Percentiles rank a stretch among this genome's conserved stretches.
Conservation (phyloP, 495 filamentous ascomycete genomes). For the Cairneyella variabilis region DNA sequence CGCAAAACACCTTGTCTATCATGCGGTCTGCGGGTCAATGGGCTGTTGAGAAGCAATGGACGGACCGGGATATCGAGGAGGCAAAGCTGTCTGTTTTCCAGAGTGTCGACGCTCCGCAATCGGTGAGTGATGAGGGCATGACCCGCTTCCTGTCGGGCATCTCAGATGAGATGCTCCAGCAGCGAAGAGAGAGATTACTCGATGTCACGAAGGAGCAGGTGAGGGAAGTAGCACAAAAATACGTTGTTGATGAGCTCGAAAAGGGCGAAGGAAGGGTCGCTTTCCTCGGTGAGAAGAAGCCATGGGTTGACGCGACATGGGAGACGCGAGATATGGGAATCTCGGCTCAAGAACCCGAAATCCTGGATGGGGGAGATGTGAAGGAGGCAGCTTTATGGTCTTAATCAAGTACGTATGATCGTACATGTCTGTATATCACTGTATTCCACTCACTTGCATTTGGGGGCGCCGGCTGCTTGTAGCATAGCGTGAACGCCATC, state of each 20-base stretch:
- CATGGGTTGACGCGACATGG: slow-evolving; percentile 61
- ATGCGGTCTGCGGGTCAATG: slow-evolving; percentile 81
- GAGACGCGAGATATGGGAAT: slow-evolving; percentile 49
- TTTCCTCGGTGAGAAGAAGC: slow-evolving; percentile 81
- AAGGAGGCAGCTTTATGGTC: slow-evolving; percentile 23
- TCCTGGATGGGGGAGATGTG: slow-evolving; percentile 18
- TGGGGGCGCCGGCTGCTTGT: not conserved
- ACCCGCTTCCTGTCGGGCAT: slow-evolving; percentile 79
- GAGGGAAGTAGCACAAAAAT: slow-evolving; percentile 73
- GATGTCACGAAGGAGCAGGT: slow-evolving; percentile 84
- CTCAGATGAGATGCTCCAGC: slow-evolving; percentile 85
- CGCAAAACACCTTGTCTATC: slow-evolving; percentile 78
- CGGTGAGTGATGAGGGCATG: slow-evolving; percentile 87
- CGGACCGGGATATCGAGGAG: slow-evolving; percentile 83
- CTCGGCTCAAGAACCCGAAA: slow-evolving; percentile 19
- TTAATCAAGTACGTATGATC: slow-evolving; percentile 11
- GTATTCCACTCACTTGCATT: slow-evolving; percentile 22
- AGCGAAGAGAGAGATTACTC: slow-evolving; percentile 76
- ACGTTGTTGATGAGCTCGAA: slow-evolving; percentile 67
- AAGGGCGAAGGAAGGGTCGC: slow-evolving; percentile 49
- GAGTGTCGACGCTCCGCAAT: slow-evolving; percentile 84
- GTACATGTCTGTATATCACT: slow-evolving; percentile 18
- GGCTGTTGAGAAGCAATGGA: slow-evolving; percentile 82
- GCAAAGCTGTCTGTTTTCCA: slow-evolving; percentile 96
- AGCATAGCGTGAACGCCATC: no score